Evolutionary conservation across 371 early-diverging fungal species (phyloP).

Genomic region (Rhizopus sp.): DNA sequence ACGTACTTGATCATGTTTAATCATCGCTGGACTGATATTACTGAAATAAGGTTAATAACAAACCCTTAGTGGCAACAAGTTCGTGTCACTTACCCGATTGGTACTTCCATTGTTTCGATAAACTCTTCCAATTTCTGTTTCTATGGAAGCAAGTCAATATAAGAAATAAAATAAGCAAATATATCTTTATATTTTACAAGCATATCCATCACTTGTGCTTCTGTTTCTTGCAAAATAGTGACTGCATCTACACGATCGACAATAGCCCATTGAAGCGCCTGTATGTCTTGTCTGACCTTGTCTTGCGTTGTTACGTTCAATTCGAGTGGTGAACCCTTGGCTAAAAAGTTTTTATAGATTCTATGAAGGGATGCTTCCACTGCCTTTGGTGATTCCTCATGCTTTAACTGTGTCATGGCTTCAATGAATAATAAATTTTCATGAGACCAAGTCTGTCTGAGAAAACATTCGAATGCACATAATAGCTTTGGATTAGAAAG

Average conservation of each 20-base stretch:
- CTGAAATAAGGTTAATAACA: neutral
- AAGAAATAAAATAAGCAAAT: neutral
- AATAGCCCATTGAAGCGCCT: slow-evolving; percentile 30
- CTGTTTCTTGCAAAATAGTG: slow-evolving; percentile 31
- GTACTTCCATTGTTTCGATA: slow-evolving; percentile 22
- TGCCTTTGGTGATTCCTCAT: slow-evolving; percentile 23
- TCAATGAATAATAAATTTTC: slow-evolving; percentile 32
- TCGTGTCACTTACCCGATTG: slow-evolving; percentile 19
- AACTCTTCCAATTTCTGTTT: slow-evolving; percentile 22
- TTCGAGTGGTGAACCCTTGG: slow-evolving; percentile 25
- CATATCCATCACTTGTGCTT: slow-evolving; percentile 31
- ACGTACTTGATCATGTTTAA: slow-evolving; percentile 24
- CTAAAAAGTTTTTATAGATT: slow-evolving; percentile 35
- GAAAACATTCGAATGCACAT: slow-evolving; percentile 27
- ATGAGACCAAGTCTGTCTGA: slow-evolving; percentile 29
- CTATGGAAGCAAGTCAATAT: slow-evolving; percentile 11
- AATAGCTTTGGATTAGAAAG: slow-evolving; percentile 32
- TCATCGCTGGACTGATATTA: slow-evolving; percentile 11
- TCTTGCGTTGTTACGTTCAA: slow-evolving; percentile 31
- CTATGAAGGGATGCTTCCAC: slow-evolving; percentile 27
- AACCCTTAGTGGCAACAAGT: neutral
- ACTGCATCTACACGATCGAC: slow-evolving; percentile 26
- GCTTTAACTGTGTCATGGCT: slow-evolving; percentile 29
- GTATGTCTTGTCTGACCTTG: slow-evolving; percentile 27
- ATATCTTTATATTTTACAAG: slow-evolving; percentile 27